Base-by-base conservation (phyloP, 345 rosid genomes). In the Combretum micranthum region DNA sequence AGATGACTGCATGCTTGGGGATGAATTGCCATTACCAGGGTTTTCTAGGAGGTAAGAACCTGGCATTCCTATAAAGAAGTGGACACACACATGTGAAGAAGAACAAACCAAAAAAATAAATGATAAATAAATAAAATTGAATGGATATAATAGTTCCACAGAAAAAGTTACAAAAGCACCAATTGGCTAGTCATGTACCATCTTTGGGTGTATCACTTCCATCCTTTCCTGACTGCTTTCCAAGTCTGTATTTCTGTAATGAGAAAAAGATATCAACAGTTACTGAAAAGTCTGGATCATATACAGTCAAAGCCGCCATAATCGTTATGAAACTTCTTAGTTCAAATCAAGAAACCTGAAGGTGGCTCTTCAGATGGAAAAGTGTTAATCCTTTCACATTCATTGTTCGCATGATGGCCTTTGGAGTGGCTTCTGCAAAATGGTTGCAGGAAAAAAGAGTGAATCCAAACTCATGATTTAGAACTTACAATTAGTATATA, bases 331-430 rank as follows among this genome's bases (percentile, higher is more conserved):
- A 47, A 66, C 15, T 11, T 9, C 21, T 37, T 21, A 26, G 42
- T 23, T 52, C 44, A 52, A 26, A 55, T 50, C 55, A 21, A 46
- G n/a, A 50, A 59, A 88, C 97, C 97, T 90, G 95, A 55, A 90
- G 95, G 72, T 87, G 96, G 70, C 93, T 84, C 80, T 90, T 90
- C 60, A 90, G 71, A 66, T 90, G 97, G 71, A 84, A 90, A 71
- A 90, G 93, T 18, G 95, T 90, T 39, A 90, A 78, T 42, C 93
- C 97, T 65, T 85, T 87, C 59, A 87, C 95, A 60, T 82, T 80
- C 97, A 90, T 90, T n/a, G 88, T 86, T 61, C 93, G 79, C 97
- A 90, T 69, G 48, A 90, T 84, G 26, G 95, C 86, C 78, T 90
- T 90, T n/a, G 97, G 97, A 5, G 97, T 90, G 44, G 97, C 97